Percentiles rank a stretch among this genome's conserved stretches.
These are phyloP conservation scores for Akanthomyces lecanii DNA, from an alignment of 2,329 filamentous ascomycete genomes.

Conservation along the genomic window DNA sequence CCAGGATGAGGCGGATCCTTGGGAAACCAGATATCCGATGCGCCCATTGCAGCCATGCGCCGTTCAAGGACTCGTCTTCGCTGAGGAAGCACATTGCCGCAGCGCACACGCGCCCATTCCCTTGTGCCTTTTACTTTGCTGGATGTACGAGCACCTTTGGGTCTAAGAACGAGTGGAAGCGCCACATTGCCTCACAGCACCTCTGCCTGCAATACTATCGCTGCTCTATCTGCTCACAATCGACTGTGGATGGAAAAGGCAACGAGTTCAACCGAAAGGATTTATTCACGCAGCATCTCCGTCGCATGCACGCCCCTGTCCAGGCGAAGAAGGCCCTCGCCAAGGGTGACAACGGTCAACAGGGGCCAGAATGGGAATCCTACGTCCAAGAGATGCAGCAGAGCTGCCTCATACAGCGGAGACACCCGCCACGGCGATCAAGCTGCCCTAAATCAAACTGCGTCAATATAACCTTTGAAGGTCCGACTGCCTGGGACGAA, in stretches of 20 bases:
- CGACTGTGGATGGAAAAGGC: conserved; percentile 50
- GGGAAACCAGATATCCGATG: conserved; percentile 60
- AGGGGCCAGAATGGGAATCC: conserved; percentile 59
- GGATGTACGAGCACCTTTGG: conserved; percentile 80
- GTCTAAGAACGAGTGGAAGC: conserved; percentile 97
- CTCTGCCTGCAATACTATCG: conserved; percentile 65
- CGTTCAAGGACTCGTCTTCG: conserved; percentile 64
- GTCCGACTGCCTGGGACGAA: conserved; percentile 75
- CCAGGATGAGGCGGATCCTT: conserved; percentile 45
- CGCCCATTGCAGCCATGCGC: conserved; percentile 57
- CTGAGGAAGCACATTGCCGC: conserved; percentile 64
- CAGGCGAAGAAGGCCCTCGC: conserved; percentile 55
- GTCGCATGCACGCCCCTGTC: conserved; percentile 83
- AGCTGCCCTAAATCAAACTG: conserved; percentile 71
- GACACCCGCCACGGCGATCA: conserved; percentile 66
- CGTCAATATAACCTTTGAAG: conserved; percentile 63
- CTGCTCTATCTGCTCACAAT: conserved; percentile 57
- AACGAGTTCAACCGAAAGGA: conserved; percentile 91
- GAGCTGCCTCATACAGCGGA: conserved; percentile 67
- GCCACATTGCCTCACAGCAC: conserved; percentile 88
- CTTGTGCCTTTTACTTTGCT: conserved; percentile 80
- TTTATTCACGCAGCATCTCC: conserved; percentile 88
- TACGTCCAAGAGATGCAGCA: conserved; percentile 67
- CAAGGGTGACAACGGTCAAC: conserved; percentile 51
- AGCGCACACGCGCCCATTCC: conserved; percentile 69